Evolutionary conservation across 2,329 filamentous ascomycete genomes (phyloP).

Genomic region (Colletotrichum lentis): DNA sequence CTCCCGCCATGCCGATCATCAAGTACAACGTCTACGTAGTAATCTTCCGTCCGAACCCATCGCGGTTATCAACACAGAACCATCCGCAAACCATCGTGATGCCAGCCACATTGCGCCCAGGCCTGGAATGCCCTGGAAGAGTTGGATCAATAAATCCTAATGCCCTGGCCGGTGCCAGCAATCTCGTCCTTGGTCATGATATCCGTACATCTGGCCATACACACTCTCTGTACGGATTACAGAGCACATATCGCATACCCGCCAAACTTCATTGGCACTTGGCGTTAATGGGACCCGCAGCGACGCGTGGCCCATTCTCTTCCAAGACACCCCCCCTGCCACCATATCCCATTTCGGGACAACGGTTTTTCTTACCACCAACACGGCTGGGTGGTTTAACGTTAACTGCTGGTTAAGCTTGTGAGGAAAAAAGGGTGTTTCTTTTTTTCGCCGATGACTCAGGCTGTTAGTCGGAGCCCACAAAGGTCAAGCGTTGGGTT

Average conservation of each 20-base stretch:
- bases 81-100: not conserved
- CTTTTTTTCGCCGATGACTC: too few relatives aligned
- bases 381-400: conserved; percentile 13
- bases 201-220: too few relatives aligned
- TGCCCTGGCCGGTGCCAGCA: not conserved
- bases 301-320: conserved; percentile 31
- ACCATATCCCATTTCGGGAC: conserved; percentile 10
- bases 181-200: not conserved
- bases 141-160: not conserved
- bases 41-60: conserved; percentile 17
- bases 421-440: too few relatives aligned
- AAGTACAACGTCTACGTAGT: conserved; percentile 10
- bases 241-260: not conserved
- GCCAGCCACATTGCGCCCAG: not conserved
- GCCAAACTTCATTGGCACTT: conserved; percentile 5
- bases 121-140: not conserved
- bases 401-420: too few relatives aligned
- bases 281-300: conserved; percentile 15
- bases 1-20: conserved; percentile 15
- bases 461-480: too few relatives aligned
- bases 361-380: conserved; percentile 4
- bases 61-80: conserved; percentile 6
- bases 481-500: too few relatives aligned
- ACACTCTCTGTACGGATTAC: too few relatives aligned
- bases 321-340: conserved; percentile 3